Base-by-base conservation (phyloP, 305 asterid species). In the Striga hermonthica region DNA sequence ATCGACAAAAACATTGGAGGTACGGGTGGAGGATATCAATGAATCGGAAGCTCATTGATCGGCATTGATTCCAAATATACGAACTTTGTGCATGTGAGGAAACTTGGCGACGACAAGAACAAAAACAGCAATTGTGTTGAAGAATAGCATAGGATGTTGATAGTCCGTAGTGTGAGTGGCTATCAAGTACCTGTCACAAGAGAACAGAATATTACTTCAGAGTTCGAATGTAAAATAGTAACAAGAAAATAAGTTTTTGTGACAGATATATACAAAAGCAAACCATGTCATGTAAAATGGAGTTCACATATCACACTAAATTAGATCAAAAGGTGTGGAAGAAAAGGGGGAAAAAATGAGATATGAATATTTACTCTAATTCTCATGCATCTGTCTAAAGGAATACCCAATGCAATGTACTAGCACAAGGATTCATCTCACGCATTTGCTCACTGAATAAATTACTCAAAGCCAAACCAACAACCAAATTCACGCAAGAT, bases 81-180 rank as follows among this genome's bases (percentile, higher is more conserved):
- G 82, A 22, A 82, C 86, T 76, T 79, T 82, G 80, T 79, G 86
- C 84, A 79, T 79, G 49, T 72, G 58, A 11, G 86, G 84, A 62
- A 82, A 82, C 78, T 82, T 82, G 44, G 86, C 86, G 16, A 82
- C 82, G 54, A 82, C 84, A 59, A 79, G 76, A 68, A 82, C 36
- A 28, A 79, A 82, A 73, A 82, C 86, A 7, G 80, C 82, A n/a
- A 76, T 48, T 35, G 84, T 82, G 70, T 82, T 76, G 67, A 82
- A 77, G 77, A 79, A 72, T 60, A 81, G 68, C 83, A 81, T 71
- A 5, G 79, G 86, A 60, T 78, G 65, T 65, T 71, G 81, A 62
- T 81, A 75, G 36, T 79, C 81, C 6, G 81, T 80, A 34, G 81
- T 81, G 63, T 78, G 81, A 3, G 81, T 74, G 64, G 83, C 79